Evolutionary conservation across 2,329 filamentous ascomycete species (phyloP).

Genomic region (Xylogone sp.): DNA sequence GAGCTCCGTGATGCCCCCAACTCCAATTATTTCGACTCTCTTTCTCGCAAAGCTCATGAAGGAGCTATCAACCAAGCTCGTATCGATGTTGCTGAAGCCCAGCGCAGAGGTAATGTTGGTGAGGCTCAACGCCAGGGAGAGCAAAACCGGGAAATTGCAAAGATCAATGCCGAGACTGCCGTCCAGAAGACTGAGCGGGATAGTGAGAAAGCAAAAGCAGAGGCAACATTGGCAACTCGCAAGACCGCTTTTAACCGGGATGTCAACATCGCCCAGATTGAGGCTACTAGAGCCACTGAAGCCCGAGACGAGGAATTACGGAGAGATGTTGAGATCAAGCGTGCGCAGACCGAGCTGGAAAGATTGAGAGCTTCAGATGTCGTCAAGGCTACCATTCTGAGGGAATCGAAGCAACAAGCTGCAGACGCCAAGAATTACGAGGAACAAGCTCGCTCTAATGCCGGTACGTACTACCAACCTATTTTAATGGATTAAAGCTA

Average conservation of each 20-base stretch:
- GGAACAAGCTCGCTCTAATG: slow-evolving; percentile 55
- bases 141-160: slow-evolving; percentile 81
- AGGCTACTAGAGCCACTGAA: slow-evolving; percentile 70
- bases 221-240: slow-evolving; percentile 69
- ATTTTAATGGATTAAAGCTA: slow-evolving; percentile 5
- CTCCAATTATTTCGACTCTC: slow-evolving; percentile 78
- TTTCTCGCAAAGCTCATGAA: slow-evolving; percentile 80
- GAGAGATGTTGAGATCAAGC: slow-evolving; percentile 71
- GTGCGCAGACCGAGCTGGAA: slow-evolving; percentile 76
- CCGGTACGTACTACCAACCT: slow-evolving; percentile 31
- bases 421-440: slow-evolving; percentile 65
- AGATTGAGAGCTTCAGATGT: slow-evolving; percentile 73
- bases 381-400: slow-evolving; percentile 68
- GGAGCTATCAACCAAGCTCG: slow-evolving; percentile 77
- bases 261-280: slow-evolving; percentile 72
- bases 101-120: slow-evolving; percentile 66
- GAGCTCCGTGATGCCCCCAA: slow-evolving; percentile 80
- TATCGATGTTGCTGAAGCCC: slow-evolving; percentile 62
- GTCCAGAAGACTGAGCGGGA: slow-evolving; percentile 83
- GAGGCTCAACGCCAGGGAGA: slow-evolving; percentile 75
- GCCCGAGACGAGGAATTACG: slow-evolving; percentile 76
- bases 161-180: slow-evolving; percentile 81
- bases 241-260: slow-evolving; percentile 71
- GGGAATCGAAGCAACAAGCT: slow-evolving; percentile 65
- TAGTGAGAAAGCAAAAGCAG: slow-evolving; percentile 73